Percentiles rank a stretch among this genome's conserved stretches.
Evolutionary conservation across 345 rosid genomes (phyloP).

Genomic region (Boechera divaricarpa): DNA sequence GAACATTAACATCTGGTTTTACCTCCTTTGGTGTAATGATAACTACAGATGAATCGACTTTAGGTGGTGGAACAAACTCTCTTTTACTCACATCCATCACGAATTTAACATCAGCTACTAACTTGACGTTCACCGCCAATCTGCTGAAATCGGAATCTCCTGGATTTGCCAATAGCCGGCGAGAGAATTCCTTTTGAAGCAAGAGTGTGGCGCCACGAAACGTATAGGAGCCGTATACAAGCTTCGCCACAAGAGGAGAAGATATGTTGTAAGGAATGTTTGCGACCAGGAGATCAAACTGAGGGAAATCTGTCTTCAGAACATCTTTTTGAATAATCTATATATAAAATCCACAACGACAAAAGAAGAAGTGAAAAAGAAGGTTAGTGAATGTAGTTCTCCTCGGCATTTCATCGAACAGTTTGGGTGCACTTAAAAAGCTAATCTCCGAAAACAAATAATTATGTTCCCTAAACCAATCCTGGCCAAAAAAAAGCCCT

Average conservation of each 20-base stretch:
- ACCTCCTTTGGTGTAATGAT: slow-evolving; percentile 71
- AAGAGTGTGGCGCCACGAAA: slow-evolving; percentile 83
- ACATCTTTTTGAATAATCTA: slow-evolving; percentile 83
- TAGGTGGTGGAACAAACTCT: slow-evolving; percentile 85
- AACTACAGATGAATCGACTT: slow-evolving; percentile 88
- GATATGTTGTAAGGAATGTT: slow-evolving; percentile 89
- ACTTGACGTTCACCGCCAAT: slow-evolving; percentile 84
- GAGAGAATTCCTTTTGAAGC: slow-evolving; percentile 91
- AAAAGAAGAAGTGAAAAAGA: background rate
- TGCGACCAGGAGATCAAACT: slow-evolving; percentile 78
- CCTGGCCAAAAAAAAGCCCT: background rate
- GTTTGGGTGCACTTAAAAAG: slow-evolving; percentile 3
- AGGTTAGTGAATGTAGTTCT: slow-evolving; percentile 25
- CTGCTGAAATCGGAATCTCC: slow-evolving; percentile 88
- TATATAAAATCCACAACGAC: slow-evolving; percentile 27
- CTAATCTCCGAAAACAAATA: background rate
- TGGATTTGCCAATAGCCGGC: slow-evolving; percentile 76
- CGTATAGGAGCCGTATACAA: slow-evolving; percentile 64
- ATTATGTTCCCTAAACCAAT: background rate
- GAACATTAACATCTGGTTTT: slow-evolving; percentile 61
- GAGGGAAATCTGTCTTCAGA: slow-evolving; percentile 72
- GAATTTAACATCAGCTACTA: slow-evolving; percentile 77
- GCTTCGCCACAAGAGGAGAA: slow-evolving; percentile 77
- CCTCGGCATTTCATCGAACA: slow-evolving; percentile 61
- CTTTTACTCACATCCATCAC: slow-evolving; percentile 93